Evolutionary conservation across 176 grass and related monocot genomes (phyloP), one percentile per base, ranked within the genome.

Genomic region (Musa beccarii): DNA sequence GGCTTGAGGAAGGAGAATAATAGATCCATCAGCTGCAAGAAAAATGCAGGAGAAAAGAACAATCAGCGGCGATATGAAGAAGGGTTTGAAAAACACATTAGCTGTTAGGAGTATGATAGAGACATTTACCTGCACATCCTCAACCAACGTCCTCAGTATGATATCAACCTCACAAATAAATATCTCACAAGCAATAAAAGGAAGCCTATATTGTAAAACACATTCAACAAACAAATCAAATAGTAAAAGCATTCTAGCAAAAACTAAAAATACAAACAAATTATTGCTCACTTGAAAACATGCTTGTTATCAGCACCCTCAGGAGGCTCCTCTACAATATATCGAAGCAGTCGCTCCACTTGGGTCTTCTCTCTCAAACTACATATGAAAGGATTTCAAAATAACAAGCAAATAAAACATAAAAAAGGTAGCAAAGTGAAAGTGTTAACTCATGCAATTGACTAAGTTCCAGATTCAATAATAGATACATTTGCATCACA

Each of bases 181-280:
- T 84, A 94, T 99, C 83, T 99, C 96, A 75, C 90, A 94, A 65
- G 96, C 96, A 84, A 99, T 94, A 87, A 99, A 99, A 76, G 96
- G 96, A 77, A 94, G 92, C 84, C 95, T 99, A 68, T 64, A 86
- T 77, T 66, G 50, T 55, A 72, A 15, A 69, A 15, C 51, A 79
- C 57, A 78, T 84, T 72, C 16, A 81, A 43, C 24, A 69, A 75
- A 78, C 68, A 73, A 61, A 63, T 43, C 28, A 71, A 1, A 22
- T 1, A 23, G 22, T n/a, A 34, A 54, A 50, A 22, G 52, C 21
- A 12, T 26, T 26, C 25, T n/a, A 53, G 66, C 62, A 16, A 64
- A 71, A 76, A 0, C 10, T 19, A 51, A 54, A 71, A 24, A 55
- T 51, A 34, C 12, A 49, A 79, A 84, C 51, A 29, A 54, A 20